phyloP scores from a whole-genome alignment of 2,329 filamentous ascomycete species.

The Ascochyta fabae region DNA sequence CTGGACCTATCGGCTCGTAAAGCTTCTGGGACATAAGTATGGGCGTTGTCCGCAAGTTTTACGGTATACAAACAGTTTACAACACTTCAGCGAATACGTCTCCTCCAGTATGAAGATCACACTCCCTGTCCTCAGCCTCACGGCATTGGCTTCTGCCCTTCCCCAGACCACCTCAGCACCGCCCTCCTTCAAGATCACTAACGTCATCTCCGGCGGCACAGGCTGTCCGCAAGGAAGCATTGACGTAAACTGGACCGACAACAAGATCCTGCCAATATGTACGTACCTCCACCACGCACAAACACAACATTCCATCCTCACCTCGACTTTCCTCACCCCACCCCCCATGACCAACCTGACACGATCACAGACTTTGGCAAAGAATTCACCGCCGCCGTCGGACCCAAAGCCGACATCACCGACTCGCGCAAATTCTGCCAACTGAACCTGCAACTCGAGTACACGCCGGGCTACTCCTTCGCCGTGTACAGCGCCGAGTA shows the following conservation, averaged over 20 bases:
- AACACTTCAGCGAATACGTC: neutral
- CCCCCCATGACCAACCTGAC: conserved; percentile 1
- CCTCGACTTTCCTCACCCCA: neutral
- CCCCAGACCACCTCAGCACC: conserved; percentile 23
- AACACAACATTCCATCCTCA: neutral
- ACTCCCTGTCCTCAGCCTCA: neutral
- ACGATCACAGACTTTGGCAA: conserved; percentile 34
- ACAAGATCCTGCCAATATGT: conserved; percentile 42
- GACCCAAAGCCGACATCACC: conserved; percentile 26
- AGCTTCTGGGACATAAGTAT: neutral
- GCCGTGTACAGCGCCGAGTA: conserved; percentile 45
- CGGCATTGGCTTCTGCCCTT: conserved; percentile 6
- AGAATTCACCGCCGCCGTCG: conserved; percentile 43
- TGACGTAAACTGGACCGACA: conserved; percentile 41
- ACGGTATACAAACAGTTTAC: neutral
- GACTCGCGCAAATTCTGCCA: conserved; percentile 50
- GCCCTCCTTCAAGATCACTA: conserved; percentile 40
- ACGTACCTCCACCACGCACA: conserved; percentile 7
- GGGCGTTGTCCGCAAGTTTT: neutral
- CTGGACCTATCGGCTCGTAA: neutral
- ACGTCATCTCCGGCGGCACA: conserved; percentile 41
- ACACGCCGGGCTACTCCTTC: conserved; percentile 47
- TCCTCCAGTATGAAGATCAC: neutral
- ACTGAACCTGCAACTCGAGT: conserved; percentile 44
- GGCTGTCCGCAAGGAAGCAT: conserved; percentile 47